Conservation (phyloP, 2,329 filamentous ascomycete species). For the Claviceps maximensis region DNA sequence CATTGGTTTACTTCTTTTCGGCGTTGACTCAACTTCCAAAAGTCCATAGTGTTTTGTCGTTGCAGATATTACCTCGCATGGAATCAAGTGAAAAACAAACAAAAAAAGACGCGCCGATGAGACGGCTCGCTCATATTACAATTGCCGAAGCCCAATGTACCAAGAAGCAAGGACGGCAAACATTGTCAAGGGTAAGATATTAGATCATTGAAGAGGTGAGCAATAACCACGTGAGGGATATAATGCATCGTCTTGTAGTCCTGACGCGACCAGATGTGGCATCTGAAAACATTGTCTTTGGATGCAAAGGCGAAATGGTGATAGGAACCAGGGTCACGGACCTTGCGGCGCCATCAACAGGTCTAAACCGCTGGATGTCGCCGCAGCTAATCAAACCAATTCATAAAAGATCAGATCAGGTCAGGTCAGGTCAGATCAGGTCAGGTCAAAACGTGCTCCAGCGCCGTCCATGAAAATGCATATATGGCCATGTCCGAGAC, state of each 20-base stretch:
- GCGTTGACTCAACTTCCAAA: background rate
- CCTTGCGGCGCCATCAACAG: background rate
- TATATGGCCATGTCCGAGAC: background rate
- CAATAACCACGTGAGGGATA: background rate
- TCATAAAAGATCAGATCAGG: background rate
- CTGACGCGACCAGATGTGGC: background rate
- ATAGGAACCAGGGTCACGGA: background rate
- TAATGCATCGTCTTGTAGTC: background rate
- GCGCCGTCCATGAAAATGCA: background rate
- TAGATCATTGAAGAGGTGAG: background rate
- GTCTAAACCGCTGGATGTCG: background rate
- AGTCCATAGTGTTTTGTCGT: background rate
- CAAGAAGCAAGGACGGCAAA: background rate
- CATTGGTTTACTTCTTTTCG: background rate
- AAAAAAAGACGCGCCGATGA: background rate
- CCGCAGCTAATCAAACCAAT: background rate
- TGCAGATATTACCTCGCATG: background rate
- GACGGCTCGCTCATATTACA: background rate
- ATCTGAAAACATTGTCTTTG: background rate
- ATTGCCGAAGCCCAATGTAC: background rate
- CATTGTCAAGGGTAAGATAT: background rate
- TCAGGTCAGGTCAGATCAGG: background rate
- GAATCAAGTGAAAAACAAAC: background rate
- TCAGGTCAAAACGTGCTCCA: background rate
- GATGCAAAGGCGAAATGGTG: background rate